Percentiles rank a stretch among this genome's conserved stretches.
Conservation (phyloP, 2,329 filamentous ascomycete species). For the Botrytis paeoniae region DNA sequence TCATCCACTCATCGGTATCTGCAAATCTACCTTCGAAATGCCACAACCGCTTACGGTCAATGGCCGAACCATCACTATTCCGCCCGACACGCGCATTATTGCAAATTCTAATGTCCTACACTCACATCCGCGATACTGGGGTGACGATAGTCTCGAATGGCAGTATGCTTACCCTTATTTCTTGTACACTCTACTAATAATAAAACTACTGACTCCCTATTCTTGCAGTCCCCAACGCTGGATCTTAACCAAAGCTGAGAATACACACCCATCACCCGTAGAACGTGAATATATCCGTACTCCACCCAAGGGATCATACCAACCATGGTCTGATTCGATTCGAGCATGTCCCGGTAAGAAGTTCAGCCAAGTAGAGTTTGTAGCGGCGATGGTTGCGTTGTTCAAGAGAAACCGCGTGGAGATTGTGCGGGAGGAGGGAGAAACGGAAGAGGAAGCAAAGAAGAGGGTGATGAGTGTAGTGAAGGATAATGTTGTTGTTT, state of each 20-base stretch:
- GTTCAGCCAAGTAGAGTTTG: constrained; percentile 30
- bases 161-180: background rate
- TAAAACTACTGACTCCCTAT: background rate
- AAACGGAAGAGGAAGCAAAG: background rate
- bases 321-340: constrained; percentile 25
- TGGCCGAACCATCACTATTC: background rate
- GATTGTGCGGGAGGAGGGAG: background rate
- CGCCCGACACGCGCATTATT: background rate
- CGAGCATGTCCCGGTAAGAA: constrained; percentile 29
- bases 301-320: constrained; percentile 19
- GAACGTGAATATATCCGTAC: constrained; percentile 4
- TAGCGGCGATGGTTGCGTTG: constrained; percentile 23
- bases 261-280: background rate
- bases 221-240: background rate
- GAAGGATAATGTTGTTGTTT: constrained; percentile 23
- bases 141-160: background rate
- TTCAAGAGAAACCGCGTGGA: constrained; percentile 18
- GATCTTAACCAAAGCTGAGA: background rate
- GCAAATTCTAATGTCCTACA: background rate
- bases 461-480: constrained; percentile 22
- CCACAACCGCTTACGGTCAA: background rate
- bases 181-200: background rate
- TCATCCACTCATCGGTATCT: constrained; percentile 6
- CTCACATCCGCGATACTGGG: constrained; percentile 3
- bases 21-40: background rate